Percentiles rank a stretch among this genome's conserved stretches.
Conservation (phyloP, 495 filamentous ascomycete genomes). For the Xanthoparmelia taractica region DNA sequence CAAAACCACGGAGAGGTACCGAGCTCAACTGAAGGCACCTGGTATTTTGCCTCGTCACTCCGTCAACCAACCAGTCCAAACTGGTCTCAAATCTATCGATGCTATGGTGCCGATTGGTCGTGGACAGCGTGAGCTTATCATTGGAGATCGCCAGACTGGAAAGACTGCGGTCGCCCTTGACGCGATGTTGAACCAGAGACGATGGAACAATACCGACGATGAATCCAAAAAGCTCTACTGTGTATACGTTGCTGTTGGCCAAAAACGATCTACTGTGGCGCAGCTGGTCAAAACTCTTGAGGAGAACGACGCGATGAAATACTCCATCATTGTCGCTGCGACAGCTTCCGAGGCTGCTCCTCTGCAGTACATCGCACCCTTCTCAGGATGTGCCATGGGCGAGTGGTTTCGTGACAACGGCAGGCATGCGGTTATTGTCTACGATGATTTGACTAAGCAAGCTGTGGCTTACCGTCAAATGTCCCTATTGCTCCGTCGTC, state of each 20-base stretch:
- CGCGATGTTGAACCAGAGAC: slow-evolving; percentile 97
- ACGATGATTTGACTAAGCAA: slow-evolving; percentile 97
- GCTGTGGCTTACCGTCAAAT: slow-evolving; percentile 99
- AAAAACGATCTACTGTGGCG: slow-evolving; percentile 98
- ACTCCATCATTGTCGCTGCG: slow-evolving; percentile 88
- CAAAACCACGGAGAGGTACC: slow-evolving; percentile 82
- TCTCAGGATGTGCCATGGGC: slow-evolving; percentile 74
- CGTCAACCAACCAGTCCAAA: slow-evolving; percentile 98
- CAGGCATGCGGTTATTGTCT: slow-evolving; percentile 88
- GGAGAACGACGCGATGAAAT: slow-evolving; percentile 99
- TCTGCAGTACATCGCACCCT: slow-evolving; percentile 90
- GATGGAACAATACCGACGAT: slow-evolving; percentile 85
- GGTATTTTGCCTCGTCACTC: slow-evolving; percentile 95
- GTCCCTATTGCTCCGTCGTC: slow-evolving; percentile 97
- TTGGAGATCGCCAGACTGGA: slow-evolving; percentile 99
- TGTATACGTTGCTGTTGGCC: slow-evolving; percentile 96
- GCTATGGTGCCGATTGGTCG: slow-evolving; percentile 99
- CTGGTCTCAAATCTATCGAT: slow-evolving; percentile 97
- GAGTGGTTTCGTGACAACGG: slow-evolving; percentile 90
- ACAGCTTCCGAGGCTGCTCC: slow-evolving; percentile 96
- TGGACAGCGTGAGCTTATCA: slow-evolving; percentile 99
- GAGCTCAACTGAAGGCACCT: slow-evolving; percentile 97
- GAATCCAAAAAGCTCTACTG: slow-evolving; percentile 99
- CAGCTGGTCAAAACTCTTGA: slow-evolving; percentile 99
- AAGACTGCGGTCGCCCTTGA: slow-evolving; percentile 99